Evolutionary conservation across 2,329 filamentous ascomycete genomes (phyloP), one percentile per base, ranked within the genome.

Genomic region (Cadophora luteo-olivacea): DNA sequence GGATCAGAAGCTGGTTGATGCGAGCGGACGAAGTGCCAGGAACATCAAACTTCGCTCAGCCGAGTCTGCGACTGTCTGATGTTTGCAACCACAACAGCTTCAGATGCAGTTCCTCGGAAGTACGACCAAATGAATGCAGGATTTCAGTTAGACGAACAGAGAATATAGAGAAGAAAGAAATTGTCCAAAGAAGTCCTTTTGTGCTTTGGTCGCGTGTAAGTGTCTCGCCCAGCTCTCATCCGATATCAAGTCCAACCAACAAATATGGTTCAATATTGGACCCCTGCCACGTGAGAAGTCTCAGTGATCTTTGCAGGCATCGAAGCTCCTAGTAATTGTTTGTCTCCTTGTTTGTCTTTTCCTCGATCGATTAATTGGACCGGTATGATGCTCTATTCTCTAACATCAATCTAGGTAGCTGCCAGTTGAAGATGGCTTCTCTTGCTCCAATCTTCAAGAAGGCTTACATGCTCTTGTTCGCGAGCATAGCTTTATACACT

Each of bases 401-500:
- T 71, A 36, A 69, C 60, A 63, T 66, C n/a, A 19, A 49, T 29
- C 29, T 48, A 62, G 48, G 45, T 29, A 38, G 24, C 29, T 58
- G 8, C 51, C n/a, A 57, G 12, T 57, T 14, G 24, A 36, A 63
- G 38, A 77, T 77, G 75, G 58, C 69, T n/a, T 52, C 77, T 64
- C 69, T 84, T 52, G 77, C 80, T 55, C 78, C 82, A 2, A 82
- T 84, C 51, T 82, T 86, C 67, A 84, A 78, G 70, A 84, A 82
- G 74, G 75, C 75, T 36, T 76, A 75, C 60, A 85, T 84, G 80
- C 82, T 84, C 19, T 80, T 92, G 19, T 86, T 83, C 16, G 83
- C 84, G 19, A 84, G 88, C 16, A 82, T 92, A 8, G 85, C 85
- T 49, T 74, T 92, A 32, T 97, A 96, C 80, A 81, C 87, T 22